Evolutionary conservation across 208 protist species (phyloP), one percentile per base, ranked within the genome.

Genomic region (Trypanosoma avium): DNA sequence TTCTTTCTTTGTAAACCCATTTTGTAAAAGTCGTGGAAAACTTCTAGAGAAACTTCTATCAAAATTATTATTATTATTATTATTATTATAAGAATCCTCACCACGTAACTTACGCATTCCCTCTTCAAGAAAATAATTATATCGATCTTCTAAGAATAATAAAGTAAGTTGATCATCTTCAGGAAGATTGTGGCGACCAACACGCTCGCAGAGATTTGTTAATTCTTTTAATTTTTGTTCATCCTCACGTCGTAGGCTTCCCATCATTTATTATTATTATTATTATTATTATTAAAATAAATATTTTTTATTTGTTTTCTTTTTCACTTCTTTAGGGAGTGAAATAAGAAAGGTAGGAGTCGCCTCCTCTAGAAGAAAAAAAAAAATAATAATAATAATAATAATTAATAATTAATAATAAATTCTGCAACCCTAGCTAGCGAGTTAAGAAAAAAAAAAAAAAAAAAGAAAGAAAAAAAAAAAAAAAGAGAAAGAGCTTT

Each of bases 81-180:
- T n/a, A n/a, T n/a, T n/a, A n/a, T n/a, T n/a, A n/a, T n/a, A n/a
- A n/a, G n/a, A n/a, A n/a, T n/a, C 1, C 50, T 46, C 50, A 9
- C 40, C 49, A 4, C 40, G 24, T 8, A 62, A 49, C n/a, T 62
- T 70, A 35, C 54, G 52, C 56, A 73, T 33, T 38, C 58, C 67
- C 26, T 73, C 67, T 24, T 73, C 58, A 12, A 73, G 12, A 26
- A 67, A 73, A 29, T 30, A 2, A 12, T 59, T 42, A 47, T 67
- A 59, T n/a, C 46, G 30, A 30, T 73, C 58, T 46, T 73, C 67
- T 13, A 73, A 43, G 19, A 61, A 61, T 19, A 61, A 24, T 22
- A 73, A 48, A 21, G 12, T n/a, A 17, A 67, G 27, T 36, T 66
- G 48, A 21, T 73, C 57, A 24, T 61, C 57, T 50, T 73, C 67